phyloP scores from a whole-genome alignment of 768 basidiomycete species.

The Rhizopogon vinicolor region DNA sequence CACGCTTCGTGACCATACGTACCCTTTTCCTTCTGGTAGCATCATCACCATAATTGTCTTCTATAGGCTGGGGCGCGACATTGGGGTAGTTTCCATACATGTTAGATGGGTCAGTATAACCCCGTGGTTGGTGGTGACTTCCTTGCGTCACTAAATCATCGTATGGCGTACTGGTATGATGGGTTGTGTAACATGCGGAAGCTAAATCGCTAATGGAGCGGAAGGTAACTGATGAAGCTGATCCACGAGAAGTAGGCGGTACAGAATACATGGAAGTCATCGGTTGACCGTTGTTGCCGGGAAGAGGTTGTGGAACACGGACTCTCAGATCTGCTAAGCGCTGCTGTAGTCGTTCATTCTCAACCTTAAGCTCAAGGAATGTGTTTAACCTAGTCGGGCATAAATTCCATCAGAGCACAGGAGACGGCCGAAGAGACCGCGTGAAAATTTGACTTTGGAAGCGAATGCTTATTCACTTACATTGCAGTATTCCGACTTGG shows the following conservation, averaged over 20 bases:
- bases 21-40: slow-evolving; percentile 64
- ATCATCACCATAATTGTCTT: slow-evolving; percentile 47
- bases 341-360: slow-evolving; percentile 76
- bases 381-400: slow-evolving; percentile 51
- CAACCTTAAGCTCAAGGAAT: slow-evolving; percentile 79
- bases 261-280: slow-evolving; percentile 19
- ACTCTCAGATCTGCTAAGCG: slow-evolving; percentile 45
- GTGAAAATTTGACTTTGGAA: neutral
- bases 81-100: slow-evolving; percentile 10
- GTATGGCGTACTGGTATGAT: slow-evolving; percentile 7
- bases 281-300: slow-evolving; percentile 10
- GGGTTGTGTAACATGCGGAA: slow-evolving; percentile 12
- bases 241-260: slow-evolving; percentile 19
- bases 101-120: slow-evolving; percentile 16
- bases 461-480: slow-evolving; percentile 32
- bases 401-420: neutral
- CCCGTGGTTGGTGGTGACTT: slow-evolving; percentile 7
- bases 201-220: slow-evolving; percentile 9
- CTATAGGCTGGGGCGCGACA: slow-evolving; percentile 9
- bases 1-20: slow-evolving; percentile 4
- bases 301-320: slow-evolving; percentile 14
- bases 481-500: slow-evolving; percentile 69
- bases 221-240: slow-evolving; percentile 15
- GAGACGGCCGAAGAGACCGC: neutral
- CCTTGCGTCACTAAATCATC: slow-evolving; percentile 10